These are phyloP conservation scores for Echinosophora koreensis DNA, from an alignment of 306 rosid species.

Conservation along the genomic window DNA sequence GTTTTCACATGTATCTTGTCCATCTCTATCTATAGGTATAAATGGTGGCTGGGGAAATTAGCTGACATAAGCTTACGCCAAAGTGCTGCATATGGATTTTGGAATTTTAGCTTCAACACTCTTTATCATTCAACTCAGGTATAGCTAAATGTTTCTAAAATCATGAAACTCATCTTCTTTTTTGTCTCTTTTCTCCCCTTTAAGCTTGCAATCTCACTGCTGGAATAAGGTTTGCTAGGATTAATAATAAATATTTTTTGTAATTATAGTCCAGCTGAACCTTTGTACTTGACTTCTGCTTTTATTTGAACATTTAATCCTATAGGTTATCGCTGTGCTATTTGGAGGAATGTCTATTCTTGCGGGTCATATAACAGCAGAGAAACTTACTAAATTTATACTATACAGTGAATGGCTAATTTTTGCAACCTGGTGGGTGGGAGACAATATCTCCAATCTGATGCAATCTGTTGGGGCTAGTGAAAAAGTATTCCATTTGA, in stretches of 20 bases:
- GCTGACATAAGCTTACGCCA: slow-evolving; percentile 87
- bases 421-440: slow-evolving; percentile 99
- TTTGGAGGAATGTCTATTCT: slow-evolving; percentile 93
- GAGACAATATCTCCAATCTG: slow-evolving; percentile 88
- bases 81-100: slow-evolving; percentile 92
- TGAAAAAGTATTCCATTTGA: slow-evolving; percentile 92
- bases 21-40: slow-evolving; percentile 63
- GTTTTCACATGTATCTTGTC: slow-evolving; percentile 39
- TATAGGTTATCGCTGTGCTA: slow-evolving; percentile 84
- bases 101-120: slow-evolving; percentile 83
- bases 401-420: slow-evolving; percentile 95
- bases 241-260: slow-evolving; percentile 14
- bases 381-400: slow-evolving; percentile 93
- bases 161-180: slow-evolving; percentile 2
- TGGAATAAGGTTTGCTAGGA: slow-evolving; percentile 19
- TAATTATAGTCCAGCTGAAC: slow-evolving; percentile 29
- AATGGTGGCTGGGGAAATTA: slow-evolving; percentile 81
- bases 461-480: slow-evolving; percentile 99
- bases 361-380: slow-evolving; percentile 86
- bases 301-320: slow-evolving; percentile 46
- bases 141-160: slow-evolving; percentile 33
- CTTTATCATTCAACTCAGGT: slow-evolving; percentile 98
- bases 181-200: neutral
- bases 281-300: slow-evolving; percentile 48
- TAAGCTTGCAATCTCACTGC: slow-evolving; percentile 16